These are phyloP conservation scores for Trichosporon inkin DNA, from an alignment of 1,284 basidiomycete species.

Conservation along the genomic window DNA sequence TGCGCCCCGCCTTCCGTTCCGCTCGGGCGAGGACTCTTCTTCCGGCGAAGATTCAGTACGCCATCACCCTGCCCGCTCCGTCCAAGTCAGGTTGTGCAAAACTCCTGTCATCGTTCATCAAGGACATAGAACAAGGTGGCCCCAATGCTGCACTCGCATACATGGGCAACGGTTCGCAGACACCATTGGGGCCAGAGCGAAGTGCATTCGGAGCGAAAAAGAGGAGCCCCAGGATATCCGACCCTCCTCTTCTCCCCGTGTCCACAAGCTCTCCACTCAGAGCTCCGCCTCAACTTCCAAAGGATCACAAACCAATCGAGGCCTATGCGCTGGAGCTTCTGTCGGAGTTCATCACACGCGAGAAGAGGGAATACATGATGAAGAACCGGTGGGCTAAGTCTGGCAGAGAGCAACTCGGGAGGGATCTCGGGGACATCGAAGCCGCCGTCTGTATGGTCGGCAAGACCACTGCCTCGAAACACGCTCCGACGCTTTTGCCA, in stretches of 20 bases:
- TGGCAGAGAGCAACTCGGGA: conserved; percentile 42
- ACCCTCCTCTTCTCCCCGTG: neutral
- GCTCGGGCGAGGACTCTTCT: conserved; percentile 43
- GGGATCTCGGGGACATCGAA: conserved; percentile 49
- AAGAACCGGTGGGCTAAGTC: conserved; percentile 47
- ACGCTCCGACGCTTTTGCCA: conserved; percentile 33
- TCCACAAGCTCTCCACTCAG: neutral
- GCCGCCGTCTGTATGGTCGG: conserved; percentile 31
- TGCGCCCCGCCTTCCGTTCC: conserved; percentile 45
- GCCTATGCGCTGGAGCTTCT: conserved; percentile 44
- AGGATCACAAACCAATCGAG: conserved; percentile 32
- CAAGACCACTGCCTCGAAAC: conserved; percentile 24
- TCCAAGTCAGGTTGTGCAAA: conserved; percentile 45
- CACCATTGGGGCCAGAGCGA: neutral
- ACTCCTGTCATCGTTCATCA: conserved; percentile 30
- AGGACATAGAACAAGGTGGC: conserved; percentile 32
- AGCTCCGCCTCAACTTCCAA: neutral
- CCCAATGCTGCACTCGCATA: conserved; percentile 18
- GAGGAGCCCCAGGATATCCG: conserved; percentile 7
- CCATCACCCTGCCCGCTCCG: conserved; percentile 42
- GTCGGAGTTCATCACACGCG: conserved; percentile 45
- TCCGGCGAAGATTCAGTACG: conserved; percentile 31
- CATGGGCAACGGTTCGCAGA: conserved; percentile 1
- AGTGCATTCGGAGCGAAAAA: neutral
- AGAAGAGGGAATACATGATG: conserved; percentile 50